Evolutionary conservation across 2,329 filamentous ascomycete species (phyloP).

Genomic region (Hypoxylon sp.): DNA sequence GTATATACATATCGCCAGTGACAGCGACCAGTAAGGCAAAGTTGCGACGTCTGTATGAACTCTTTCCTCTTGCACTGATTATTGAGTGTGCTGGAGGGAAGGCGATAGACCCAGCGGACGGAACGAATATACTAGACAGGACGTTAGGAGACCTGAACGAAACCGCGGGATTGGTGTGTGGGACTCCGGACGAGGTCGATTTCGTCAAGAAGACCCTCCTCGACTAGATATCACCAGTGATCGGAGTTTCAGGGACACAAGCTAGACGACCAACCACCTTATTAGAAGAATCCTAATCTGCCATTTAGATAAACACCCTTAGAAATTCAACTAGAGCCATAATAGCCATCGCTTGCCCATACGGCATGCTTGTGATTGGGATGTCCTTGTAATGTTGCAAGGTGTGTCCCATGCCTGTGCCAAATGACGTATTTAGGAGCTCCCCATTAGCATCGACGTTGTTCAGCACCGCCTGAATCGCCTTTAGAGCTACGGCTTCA

Average conservation of each 20-base stretch:
- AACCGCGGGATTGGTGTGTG: slow-evolving; percentile 65
- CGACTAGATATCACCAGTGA: background rate
- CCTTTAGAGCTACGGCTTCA: slow-evolving; percentile 72
- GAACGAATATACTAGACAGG: slow-evolving; percentile 59
- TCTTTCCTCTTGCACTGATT: slow-evolving; percentile 72
- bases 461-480: slow-evolving; percentile 75
- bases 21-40: slow-evolving; percentile 67
- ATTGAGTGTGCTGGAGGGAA: slow-evolving; percentile 72
- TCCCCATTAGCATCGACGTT: slow-evolving; percentile 78
- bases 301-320: slow-evolving; percentile 65
- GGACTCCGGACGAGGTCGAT: slow-evolving; percentile 65
- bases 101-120: slow-evolving; percentile 66
- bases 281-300: slow-evolving; percentile 3
- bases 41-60: slow-evolving; percentile 70
- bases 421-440: slow-evolving; percentile 81
- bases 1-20: slow-evolving; percentile 72
- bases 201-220: slow-evolving; percentile 47
- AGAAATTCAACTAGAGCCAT: slow-evolving; percentile 84
- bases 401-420: slow-evolving; percentile 81
- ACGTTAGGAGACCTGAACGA: slow-evolving; percentile 62
- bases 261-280: background rate
- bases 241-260: background rate
- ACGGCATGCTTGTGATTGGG: slow-evolving; percentile 83
- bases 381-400: slow-evolving; percentile 85
- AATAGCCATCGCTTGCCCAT: slow-evolving; percentile 87